Evolutionary conservation across 2,329 filamentous ascomycete species (phyloP).

Genomic region (Sporothrix variecibatus): DNA sequence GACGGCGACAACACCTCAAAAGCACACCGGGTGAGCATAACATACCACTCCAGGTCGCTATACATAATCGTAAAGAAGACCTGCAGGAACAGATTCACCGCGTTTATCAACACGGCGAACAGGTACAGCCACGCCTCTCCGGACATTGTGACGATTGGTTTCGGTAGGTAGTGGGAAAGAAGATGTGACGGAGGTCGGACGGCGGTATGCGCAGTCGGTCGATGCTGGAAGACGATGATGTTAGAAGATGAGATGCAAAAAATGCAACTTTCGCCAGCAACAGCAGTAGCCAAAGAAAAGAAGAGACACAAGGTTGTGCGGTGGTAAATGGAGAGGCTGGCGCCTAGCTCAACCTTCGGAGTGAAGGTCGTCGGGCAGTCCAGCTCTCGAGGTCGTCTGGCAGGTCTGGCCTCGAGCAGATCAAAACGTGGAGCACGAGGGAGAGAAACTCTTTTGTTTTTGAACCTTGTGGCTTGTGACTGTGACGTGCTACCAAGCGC

Average conservation of each 20-base stretch:
- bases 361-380: background rate
- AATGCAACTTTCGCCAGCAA: background rate
- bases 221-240: background rate
- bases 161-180: background rate
- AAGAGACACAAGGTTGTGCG: background rate
- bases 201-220: background rate
- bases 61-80: slow-evolving; percentile 99
- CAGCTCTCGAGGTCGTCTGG: background rate
- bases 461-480: background rate
- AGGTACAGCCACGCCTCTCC: slow-evolving; percentile 99
- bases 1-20: background rate
- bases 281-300: background rate
- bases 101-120: slow-evolving; percentile 97
- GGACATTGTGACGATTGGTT: slow-evolving; percentile 65
- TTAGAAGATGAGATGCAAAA: background rate
- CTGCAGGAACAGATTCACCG: slow-evolving; percentile 99
- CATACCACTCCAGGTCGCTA: slow-evolving; percentile 97
- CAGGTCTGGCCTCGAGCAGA: background rate
- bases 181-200: background rate
- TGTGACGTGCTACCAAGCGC: background rate
- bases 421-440: background rate
- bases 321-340: slow-evolving; percentile 23
- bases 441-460: background rate
- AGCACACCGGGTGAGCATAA: slow-evolving; percentile 31
- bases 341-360: slow-evolving; percentile 9